Percentiles rank a stretch among this genome's conserved stretches.
Conservation (phyloP, 805 yeast species). For the Starmera pachycereana region DNA sequence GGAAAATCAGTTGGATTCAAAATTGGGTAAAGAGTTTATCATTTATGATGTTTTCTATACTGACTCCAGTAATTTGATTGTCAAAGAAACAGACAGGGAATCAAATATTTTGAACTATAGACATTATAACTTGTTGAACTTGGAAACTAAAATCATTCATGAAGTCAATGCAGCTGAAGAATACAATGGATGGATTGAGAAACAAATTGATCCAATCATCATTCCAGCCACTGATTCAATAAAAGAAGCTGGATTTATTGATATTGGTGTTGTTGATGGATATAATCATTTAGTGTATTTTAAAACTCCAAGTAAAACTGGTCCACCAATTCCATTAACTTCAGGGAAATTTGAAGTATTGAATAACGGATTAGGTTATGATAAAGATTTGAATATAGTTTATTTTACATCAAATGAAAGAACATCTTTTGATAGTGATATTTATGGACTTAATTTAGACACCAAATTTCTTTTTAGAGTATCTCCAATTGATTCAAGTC, state of each 20-base stretch:
- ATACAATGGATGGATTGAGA: slow-evolving; percentile 69
- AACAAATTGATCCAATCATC: slow-evolving; percentile 45
- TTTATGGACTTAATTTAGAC: slow-evolving; percentile 53
- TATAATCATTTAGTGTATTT: slow-evolving; percentile 75
- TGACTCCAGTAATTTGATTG: slow-evolving; percentile 37
- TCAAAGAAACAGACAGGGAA: slow-evolving; percentile 54
- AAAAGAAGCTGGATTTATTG: slow-evolving; percentile 61
- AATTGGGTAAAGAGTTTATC: slow-evolving; percentile 34
- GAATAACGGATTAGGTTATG: slow-evolving; percentile 51
- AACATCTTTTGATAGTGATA: slow-evolving; percentile 69
- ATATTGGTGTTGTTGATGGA: slow-evolving; percentile 56
- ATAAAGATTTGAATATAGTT: slow-evolving; percentile 35
- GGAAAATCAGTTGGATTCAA: slow-evolving; percentile 9
- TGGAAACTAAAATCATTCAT: slow-evolving; percentile 31
- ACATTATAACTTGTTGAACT: slow-evolving; percentile 25
- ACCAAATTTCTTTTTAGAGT: slow-evolving; percentile 5
- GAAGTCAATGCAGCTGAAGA: slow-evolving; percentile 30
- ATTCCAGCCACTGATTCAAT: slow-evolving; percentile 36
- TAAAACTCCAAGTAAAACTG: slow-evolving; percentile 43
- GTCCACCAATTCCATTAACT: slow-evolving; percentile 49
- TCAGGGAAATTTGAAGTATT: slow-evolving; percentile 85
- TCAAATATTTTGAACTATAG: slow-evolving; percentile 53
- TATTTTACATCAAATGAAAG: slow-evolving; percentile 61
- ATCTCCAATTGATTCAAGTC: background rate
- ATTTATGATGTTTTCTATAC: slow-evolving; percentile 65